These are phyloP conservation scores for Dicorynia guianensis DNA, from an alignment of 306 rosid species.

Conservation along the genomic window DNA sequence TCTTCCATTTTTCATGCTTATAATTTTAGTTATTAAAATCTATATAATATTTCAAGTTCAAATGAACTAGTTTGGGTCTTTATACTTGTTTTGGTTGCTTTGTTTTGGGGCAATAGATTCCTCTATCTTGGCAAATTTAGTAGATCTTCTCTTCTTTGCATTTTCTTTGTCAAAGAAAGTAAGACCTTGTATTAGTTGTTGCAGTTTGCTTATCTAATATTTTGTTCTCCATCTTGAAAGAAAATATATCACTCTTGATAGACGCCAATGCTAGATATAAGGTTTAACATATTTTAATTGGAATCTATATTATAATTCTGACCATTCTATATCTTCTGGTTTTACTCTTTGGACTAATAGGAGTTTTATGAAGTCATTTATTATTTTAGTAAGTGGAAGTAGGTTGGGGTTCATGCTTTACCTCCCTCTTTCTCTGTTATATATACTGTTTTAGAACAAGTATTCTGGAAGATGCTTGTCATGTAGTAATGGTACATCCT, in stretches of 20 bases:
- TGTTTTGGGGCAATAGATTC: neutral
- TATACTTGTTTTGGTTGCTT: neutral
- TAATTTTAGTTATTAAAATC: neutral
- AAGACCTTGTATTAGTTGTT: neutral
- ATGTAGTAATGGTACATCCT: slow-evolving; percentile 17
- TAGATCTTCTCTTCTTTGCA: neutral
- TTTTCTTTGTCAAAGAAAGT: neutral
- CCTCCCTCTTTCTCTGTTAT: slow-evolving; percentile 3
- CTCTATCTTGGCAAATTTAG: neutral
- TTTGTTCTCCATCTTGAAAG: slow-evolving; percentile 25
- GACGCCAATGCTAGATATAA: slow-evolving; percentile 11
- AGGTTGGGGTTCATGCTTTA: slow-evolving; percentile 2
- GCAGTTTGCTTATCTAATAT: slow-evolving; percentile 6
- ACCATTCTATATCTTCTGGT: slow-evolving; percentile 17
- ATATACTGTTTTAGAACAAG: neutral
- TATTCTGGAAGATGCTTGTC: slow-evolving; percentile 31
- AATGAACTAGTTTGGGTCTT: slow-evolving; percentile 9
- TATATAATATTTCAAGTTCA: neutral
- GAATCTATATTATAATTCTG: neutral
- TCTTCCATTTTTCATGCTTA: neutral
- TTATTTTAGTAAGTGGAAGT: slow-evolving; percentile 19
- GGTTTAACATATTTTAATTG: slow-evolving; percentile 12
- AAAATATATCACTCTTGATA: slow-evolving; percentile 1
- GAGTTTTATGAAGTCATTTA: neutral
- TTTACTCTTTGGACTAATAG: slow-evolving; percentile 29